Conservation (phyloP, 2,329 filamentous ascomycete species). For the Didymella glomerata region DNA sequence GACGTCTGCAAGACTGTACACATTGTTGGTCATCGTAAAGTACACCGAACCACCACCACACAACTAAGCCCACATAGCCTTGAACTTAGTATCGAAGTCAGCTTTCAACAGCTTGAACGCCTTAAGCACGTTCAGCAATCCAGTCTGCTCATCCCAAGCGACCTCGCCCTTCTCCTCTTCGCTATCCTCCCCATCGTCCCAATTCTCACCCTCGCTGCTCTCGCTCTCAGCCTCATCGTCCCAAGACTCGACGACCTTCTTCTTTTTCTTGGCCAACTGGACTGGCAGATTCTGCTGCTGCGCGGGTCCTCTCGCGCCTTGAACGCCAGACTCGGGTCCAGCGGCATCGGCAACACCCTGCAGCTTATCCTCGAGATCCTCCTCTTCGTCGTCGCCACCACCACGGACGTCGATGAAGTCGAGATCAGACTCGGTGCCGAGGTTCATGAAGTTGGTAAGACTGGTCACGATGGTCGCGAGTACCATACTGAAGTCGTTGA, state of each 20-base stretch:
- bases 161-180: constrained; percentile 41
- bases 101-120: constrained; percentile 66
- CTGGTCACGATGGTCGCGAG: constrained; percentile 76
- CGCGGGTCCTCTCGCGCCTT: constrained; percentile 34
- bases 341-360: constrained; percentile 38
- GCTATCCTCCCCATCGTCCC: constrained; percentile 38
- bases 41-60: neutral
- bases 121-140: constrained; percentile 64
- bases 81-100: constrained; percentile 72
- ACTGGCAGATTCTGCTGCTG: constrained; percentile 43
- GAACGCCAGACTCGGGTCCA: constrained; percentile 32
- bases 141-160: constrained; percentile 57
- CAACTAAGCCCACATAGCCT: constrained; percentile 64
- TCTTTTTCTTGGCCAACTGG: constrained; percentile 50
- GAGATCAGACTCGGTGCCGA: constrained; percentile 55
- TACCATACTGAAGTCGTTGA: constrained; percentile 72
- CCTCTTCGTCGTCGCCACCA: constrained; percentile 61
- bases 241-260: constrained; percentile 53
- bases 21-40: neutral
- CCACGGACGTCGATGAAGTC: constrained; percentile 63
- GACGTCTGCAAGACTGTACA: neutral
- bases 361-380: constrained; percentile 53
- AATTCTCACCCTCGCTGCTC: constrained; percentile 50
- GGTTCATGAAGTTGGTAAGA: constrained; percentile 65
- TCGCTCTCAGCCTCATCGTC: constrained; percentile 50